Evolutionary conservation across 768 basidiomycete genomes (phyloP).

Genomic region (Kwoniella bestiolae): DNA sequence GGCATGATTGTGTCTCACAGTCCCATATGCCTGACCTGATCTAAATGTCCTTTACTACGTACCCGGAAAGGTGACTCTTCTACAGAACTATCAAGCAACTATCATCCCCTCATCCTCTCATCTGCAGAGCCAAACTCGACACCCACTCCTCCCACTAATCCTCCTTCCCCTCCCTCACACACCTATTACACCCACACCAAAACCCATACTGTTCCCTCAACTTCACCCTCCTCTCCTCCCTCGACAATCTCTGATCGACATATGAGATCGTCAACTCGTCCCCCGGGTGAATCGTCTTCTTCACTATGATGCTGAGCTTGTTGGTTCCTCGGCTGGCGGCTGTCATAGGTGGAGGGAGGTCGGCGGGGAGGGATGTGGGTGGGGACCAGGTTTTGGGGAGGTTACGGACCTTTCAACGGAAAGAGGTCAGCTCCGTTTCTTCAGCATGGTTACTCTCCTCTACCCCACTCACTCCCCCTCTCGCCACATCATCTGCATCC

Average conservation of each 20-base stretch:
- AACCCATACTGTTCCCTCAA: conserved; percentile 53
- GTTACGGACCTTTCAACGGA: conserved; percentile 53
- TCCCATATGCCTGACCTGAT: no score
- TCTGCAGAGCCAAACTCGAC: no score
- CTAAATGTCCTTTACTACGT: no score
- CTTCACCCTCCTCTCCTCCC: conserved; percentile 50
- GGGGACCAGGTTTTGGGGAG: conserved; percentile 38
- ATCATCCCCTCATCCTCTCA: neutral
- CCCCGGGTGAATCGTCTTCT: conserved; percentile 66
- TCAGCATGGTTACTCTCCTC: neutral
- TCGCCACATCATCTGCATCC: no score
- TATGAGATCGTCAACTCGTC: conserved; percentile 79
- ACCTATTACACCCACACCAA: conserved; percentile 70
- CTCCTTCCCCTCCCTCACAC: conserved; percentile 62
- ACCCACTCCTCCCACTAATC: neutral
- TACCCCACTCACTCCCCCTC: neutral
- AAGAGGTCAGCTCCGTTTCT: conserved; percentile 34
- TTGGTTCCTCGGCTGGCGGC: conserved; percentile 65
- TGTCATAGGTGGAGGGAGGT: conserved; percentile 58
- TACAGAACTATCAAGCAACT: neutral
- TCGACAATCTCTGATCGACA: conserved; percentile 65
- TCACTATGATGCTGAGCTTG: conserved; percentile 72
- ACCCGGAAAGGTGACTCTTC: no score
- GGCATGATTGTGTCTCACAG: no score
- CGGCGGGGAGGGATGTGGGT: conserved; percentile 33